Base-by-base conservation (phyloP, 495 filamentous ascomycete genomes). In the Clohesyomyces aquaticus region DNA sequence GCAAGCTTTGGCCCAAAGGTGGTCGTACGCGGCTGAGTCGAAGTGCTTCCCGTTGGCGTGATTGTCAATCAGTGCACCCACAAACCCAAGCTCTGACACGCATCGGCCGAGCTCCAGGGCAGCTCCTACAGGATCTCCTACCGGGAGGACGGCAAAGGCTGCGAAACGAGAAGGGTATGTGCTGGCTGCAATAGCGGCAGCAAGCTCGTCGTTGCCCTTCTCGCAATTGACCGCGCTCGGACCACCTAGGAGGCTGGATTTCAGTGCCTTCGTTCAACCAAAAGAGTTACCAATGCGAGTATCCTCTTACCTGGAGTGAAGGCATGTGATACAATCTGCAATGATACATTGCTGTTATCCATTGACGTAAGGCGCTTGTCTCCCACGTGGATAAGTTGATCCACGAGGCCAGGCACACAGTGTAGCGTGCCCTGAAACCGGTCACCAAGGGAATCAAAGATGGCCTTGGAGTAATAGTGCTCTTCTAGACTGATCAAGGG, bases 11-110 rank as follows among this genome's bases (percentile, higher is more conserved):
- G 74, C 55, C 84, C 84, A 87, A 73, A 87, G 87, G 8, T 77
- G 69, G 53, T 84, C 77, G 74, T 81, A 87, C 41, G 77, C 77
- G 1, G 75, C 68, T 26, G 77, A 74, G 61, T 87, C 84, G 71
- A 84, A 88, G 74, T 82, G 85, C 67, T 82, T 78, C 0, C 69
- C 71, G 21, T 77, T 79, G 29, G 76, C 75, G 11, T 75, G 73
- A 71, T 87, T 83, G 68, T 87, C 85, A 3, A 87, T 72, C 22
- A 88, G 74, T 3, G 82, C 78, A 6, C 84, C 85, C 27, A 79
- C 77, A 75, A 87, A 84, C 22, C 82, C 83, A 55, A 78, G 67
- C 55, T 84, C 73, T 23, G 74, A 77, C 50, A 87, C 80, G 29
- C 80, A 82, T 53, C 85, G 78, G 6, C 75, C 73, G 29, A 85